Evolutionary conservation across 371 early-diverging fungal species (phyloP).

Genomic region (Mucor velutinosus): DNA sequence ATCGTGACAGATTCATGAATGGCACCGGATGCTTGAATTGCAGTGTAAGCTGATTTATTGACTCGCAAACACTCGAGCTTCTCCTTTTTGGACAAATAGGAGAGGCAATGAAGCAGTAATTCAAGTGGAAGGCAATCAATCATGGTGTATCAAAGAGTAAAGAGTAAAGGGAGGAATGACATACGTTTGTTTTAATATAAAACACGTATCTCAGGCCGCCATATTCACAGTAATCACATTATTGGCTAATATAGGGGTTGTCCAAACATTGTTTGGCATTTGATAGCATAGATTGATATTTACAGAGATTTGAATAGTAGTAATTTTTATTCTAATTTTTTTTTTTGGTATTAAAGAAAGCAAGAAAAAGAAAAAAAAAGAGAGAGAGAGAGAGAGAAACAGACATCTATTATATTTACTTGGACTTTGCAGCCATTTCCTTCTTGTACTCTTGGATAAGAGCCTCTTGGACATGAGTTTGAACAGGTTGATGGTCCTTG

Average conservation of each 20-base stretch:
- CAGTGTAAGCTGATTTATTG: background rate
- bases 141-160: background rate
- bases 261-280: background rate
- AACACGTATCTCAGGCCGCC: background rate
- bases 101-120: background rate
- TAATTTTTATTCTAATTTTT: background rate
- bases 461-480: slow-evolving; percentile 79
- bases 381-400: background rate
- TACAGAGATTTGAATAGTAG: background rate
- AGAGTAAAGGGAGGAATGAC: background rate
- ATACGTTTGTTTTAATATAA: background rate
- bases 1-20: background rate
- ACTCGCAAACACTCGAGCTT: background rate
- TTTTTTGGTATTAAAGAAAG: background rate
- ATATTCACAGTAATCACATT: background rate
- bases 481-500: slow-evolving; percentile 85
- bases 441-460: slow-evolving; percentile 79
- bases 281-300: too few species aligned
- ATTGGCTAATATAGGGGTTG: background rate
- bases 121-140: background rate
- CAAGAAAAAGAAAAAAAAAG: background rate
- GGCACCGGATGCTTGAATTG: background rate
- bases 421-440: slow-evolving; percentile 27
- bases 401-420: slow-evolving; percentile 13
- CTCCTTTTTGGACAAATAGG: background rate